These are phyloP conservation scores for Yamadazyma akitaensis DNA, from an alignment of 805 yeast genomes.

Conservation along the genomic window DNA sequence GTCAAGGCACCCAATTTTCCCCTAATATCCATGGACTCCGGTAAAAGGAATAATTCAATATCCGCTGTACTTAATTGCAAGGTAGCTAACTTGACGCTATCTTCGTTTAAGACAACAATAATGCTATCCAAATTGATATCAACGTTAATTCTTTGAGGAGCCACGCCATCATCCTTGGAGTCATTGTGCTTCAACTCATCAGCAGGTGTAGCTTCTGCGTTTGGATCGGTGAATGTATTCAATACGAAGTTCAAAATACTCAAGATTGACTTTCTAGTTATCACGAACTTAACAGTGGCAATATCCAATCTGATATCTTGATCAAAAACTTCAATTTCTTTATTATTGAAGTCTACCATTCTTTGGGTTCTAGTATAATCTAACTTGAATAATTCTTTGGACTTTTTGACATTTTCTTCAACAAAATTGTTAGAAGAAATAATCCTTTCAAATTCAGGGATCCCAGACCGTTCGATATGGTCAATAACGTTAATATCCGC, in stretches of 20 bases:
- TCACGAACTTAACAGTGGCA: constrained; percentile 72
- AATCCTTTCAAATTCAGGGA: constrained; percentile 62
- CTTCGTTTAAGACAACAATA: constrained; percentile 74
- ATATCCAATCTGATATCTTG: constrained; percentile 69
- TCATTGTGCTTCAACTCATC: constrained; percentile 68
- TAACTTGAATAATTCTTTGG: constrained; percentile 52
- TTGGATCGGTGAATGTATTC: constrained; percentile 86
- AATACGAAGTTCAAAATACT: constrained; percentile 76
- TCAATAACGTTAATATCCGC: constrained; percentile 72
- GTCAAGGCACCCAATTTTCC: constrained; percentile 77
- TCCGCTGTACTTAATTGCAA: constrained; percentile 71
- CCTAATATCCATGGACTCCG: constrained; percentile 70
- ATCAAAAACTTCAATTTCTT: constrained; percentile 66
- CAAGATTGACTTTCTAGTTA: constrained; percentile 74
- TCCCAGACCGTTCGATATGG: constrained; percentile 59
- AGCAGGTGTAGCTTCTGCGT: constrained; percentile 62
- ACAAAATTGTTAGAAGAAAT: constrained; percentile 60
- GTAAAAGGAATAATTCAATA: constrained; percentile 60
- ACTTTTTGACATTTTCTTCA: constrained; percentile 15
- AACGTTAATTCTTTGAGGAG: constrained; percentile 75
- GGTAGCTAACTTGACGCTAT: constrained; percentile 77
- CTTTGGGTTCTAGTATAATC: constrained; percentile 59
- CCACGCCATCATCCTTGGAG: constrained; percentile 49
- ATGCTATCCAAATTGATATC: constrained; percentile 69
- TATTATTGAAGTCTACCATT: constrained; percentile 50